Conservation (phyloP, 106 monocot genomes). For the Dactylorhiza incarnata region DNA sequence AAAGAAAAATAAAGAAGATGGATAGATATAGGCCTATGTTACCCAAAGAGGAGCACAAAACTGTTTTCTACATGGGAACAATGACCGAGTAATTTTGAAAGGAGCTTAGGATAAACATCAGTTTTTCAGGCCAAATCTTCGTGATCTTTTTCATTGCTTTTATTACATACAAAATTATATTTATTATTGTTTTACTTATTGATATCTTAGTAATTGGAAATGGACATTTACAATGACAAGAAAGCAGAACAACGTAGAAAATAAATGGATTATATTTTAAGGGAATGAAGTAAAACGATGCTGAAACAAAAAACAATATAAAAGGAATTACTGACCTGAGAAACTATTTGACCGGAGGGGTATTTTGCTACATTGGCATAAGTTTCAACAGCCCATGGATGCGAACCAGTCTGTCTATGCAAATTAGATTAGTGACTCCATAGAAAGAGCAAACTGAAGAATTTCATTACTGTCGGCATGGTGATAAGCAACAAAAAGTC, state of each 20-base stretch:
- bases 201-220: background rate
- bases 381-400: slow-evolving; percentile 68
- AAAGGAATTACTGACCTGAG: slow-evolving; percentile 50
- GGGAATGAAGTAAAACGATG: background rate
- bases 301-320: background rate
- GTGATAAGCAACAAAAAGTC: background rate
- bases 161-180: background rate
- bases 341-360: slow-evolving; percentile 75
- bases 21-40: background rate
- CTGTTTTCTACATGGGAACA: background rate
- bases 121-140: background rate
- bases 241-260: slow-evolving; percentile 2
- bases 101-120: background rate
- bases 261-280: background rate
- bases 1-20: background rate
- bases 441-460: background rate
- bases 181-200: background rate
- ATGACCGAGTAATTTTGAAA: background rate
- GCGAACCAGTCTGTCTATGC: slow-evolving; percentile 36
- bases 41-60: background rate
- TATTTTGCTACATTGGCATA: slow-evolving; percentile 79
- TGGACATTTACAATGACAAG: background rate
- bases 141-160: background rate
- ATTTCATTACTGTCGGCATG: background rate
- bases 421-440: slow-evolving; percentile 5